Base-by-base conservation (phyloP, 2,329 filamentous ascomycete species). In the Aulographum hederae region DNA sequence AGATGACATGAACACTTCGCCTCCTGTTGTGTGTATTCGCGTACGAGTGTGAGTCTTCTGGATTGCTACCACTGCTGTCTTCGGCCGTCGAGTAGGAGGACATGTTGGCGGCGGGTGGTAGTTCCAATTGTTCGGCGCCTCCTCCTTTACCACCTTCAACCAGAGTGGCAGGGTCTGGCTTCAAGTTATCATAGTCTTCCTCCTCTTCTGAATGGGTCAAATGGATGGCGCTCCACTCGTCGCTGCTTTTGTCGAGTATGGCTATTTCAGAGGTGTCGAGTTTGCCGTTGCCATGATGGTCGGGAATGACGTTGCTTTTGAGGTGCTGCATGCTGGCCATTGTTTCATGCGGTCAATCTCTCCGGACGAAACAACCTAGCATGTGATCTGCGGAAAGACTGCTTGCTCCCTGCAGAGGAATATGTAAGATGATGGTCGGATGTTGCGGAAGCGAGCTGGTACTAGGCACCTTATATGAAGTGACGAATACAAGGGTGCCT, bases 1-100 rank as follows among this genome's bases (percentile, higher is more conserved):
- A 44, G 25, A 54, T 47, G 25, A 66, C 49, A 34, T 62, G 56
- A 26, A 65, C 53, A 42, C 54, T 60, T 37, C 50, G 54, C 32
- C 50, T 43, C 35, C 48, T 5, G 37, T 32, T 18, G 3, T 4
- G 15, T 23, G 10, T n/a, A 11, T 16, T 18, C 5, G 10, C 13
- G 14, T 34, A 4, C 28, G 3, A 26, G 14, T 13, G 18, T 33
- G 27, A 13, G 27, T 8, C 6, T 26, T 12, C 20, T 31, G 21
- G 12, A 34, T 26, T 3, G 26, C 15, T 34, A 27, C 25, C 14
- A 29, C 11, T 18, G 11, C 8, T 31, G 13, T 12, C n/a, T 25
- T 29, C 19, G 32, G 6, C 14, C 19, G 32, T 17, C 27, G 10
- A 8, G 8, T 10, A 10, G 27, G 8, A 8, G 15, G 16, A n/a